Evolutionary conservation across 1,139 yeast species (phyloP), one percentile per base, ranked within the genome.

Genomic region (Yarrowia galli): DNA sequence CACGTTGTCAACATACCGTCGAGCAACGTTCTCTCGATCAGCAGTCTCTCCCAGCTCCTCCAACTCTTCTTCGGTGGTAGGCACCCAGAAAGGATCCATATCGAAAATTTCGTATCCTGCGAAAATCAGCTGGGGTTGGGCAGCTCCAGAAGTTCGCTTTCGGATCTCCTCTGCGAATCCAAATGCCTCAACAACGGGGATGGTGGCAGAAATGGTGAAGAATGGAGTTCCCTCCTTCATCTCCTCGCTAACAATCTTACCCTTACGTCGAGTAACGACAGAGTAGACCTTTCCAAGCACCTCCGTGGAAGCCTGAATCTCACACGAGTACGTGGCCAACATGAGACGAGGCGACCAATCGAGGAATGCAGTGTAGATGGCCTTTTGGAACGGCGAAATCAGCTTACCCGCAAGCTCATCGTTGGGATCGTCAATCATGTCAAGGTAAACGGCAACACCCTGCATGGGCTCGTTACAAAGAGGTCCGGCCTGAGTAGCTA

Each of bases 211-310:
- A 69, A 96, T 87, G 22, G 92, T 90, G 82, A 93, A 96, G 74
- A 95, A 92, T 32, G 98, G 97, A 0, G 99, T 95, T 16, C 99
- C 99, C 76, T 96, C 99, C 75, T 93, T 92, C 93, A 95, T 88
- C 76, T 95, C 99, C 77, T 96, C 99, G 1, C 93, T 86, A 2
- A 89, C 83, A 68, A 96, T 91, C 65, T 85, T 80, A 48, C 99
- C 99, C 53, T 92, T 89, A 73, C 98, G 84, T 74, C 86, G 87
- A 72, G 96, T 97, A 23, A 96, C 92, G 25, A 95, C 98, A 0
- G 92, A 97, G 76, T 96, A 96, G 0, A 96, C 98, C 75, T 91
- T 92, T 67, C 99, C 99, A 66, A 96, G 82, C 0, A 92, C 98
- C 72, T 96, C 99, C 0, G 97, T 87, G 1, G 97, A 86, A 0